These are phyloP conservation scores for Plectranthus barbatus DNA, from an alignment of 257 asterid genomes.

Conservation along the genomic window DNA sequence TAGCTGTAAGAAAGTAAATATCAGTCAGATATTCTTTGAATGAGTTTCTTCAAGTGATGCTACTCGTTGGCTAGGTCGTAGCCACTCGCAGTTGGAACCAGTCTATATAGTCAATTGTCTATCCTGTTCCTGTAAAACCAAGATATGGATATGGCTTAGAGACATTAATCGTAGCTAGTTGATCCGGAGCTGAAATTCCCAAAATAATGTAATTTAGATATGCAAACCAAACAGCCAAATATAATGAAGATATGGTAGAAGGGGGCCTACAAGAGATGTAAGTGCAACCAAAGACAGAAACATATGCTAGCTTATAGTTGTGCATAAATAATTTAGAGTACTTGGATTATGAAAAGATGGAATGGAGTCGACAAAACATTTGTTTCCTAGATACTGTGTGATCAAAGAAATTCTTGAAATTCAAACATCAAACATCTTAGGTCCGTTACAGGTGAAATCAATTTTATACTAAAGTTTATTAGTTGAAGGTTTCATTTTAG, in stretches of 20 bases:
- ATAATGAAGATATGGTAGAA: background rate
- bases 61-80: slow-evolving; percentile 68
- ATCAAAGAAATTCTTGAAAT: background rate
- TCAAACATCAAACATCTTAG: background rate
- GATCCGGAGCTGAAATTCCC: background rate
- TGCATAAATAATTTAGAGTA: too few relatives aligned
- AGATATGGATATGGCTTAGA: background rate
- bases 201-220: background rate
- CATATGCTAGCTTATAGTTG: background rate
- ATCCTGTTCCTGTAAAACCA: slow-evolving; percentile 42
- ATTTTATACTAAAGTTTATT: background rate
- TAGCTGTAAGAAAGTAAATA: slow-evolving; percentile 6
- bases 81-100: slow-evolving; percentile 66
- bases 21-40: slow-evolving; percentile 69
- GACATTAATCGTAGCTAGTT: background rate
- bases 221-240: background rate
- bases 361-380: background rate
- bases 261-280: too few relatives aligned
- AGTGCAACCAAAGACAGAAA: background rate
- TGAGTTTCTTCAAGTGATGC: slow-evolving; percentile 72
- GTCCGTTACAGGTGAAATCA: background rate
- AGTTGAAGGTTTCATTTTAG: background rate
- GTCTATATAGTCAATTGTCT: slow-evolving; percentile 59
- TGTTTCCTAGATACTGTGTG: background rate
- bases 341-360: background rate